Conservation (phyloP, 75 land plant species). For the Adiantum capillusveneris region DNA sequence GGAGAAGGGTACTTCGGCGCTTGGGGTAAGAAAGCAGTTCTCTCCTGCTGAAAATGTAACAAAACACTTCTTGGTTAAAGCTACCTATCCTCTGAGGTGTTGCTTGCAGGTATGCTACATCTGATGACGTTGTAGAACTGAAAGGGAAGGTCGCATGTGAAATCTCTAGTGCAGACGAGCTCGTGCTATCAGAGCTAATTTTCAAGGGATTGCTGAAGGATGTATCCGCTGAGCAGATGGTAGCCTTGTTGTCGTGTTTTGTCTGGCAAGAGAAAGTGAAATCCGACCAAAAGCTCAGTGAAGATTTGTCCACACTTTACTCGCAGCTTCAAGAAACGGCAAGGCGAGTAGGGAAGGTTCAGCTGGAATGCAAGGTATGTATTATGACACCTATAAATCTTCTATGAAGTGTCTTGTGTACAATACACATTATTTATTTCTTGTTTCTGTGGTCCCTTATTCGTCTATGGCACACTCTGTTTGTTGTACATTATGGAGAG, state of each 20-base stretch:
- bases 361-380: slow-evolving; percentile 96
- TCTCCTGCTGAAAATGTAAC: too few species aligned
- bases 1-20: slow-evolving; percentile 81
- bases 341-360: slow-evolving; percentile 74
- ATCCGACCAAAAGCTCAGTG: slow-evolving; percentile 58
- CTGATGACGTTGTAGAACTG: slow-evolving; percentile 90
- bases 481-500: too few species aligned
- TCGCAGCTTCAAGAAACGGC: slow-evolving; percentile 87
- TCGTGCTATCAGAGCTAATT: slow-evolving; percentile 82
- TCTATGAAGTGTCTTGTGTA: too few species aligned
- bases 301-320: slow-evolving; percentile 67
- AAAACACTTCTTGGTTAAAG: too few species aligned
- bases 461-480: too few species aligned
- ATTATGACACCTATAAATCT: too few species aligned
- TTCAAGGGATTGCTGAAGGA: slow-evolving; percentile 86
- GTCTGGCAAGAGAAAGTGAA: slow-evolving; percentile 97
- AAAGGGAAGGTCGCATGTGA: slow-evolving; percentile 98
- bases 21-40: slow-evolving; percentile 50
- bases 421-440: too few species aligned
- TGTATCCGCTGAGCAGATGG: slow-evolving; percentile 63
- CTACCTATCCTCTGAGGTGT: too few species aligned
- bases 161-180: slow-evolving; percentile 89
- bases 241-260: slow-evolving; percentile 96
- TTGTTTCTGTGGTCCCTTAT: too few species aligned
- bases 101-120: slow-evolving; percentile 67